Conservation (phyloP, 148 eudicot genomes). For the Simmondsia chinensis region DNA sequence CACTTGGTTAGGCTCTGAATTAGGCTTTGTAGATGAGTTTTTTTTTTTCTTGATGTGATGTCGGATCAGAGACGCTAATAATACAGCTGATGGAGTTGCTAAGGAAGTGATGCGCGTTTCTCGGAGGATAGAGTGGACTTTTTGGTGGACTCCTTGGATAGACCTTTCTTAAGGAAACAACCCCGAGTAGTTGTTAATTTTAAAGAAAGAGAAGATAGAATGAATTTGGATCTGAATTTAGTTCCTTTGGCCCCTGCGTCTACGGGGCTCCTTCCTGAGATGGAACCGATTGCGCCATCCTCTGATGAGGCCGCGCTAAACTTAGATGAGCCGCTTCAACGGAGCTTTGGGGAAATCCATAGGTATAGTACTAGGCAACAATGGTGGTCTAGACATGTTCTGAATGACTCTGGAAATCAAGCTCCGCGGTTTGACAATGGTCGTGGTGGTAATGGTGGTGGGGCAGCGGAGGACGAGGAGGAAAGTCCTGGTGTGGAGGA, state of each 20-base stretch:
- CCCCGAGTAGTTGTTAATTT: no score
- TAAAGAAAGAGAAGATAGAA: constrained; percentile 32
- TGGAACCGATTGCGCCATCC: constrained; percentile 23
- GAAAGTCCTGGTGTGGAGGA: constrained; percentile 53
- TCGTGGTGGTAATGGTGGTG: constrained; percentile 21
- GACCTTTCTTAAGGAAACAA: no score
- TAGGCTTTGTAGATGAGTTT: no score
- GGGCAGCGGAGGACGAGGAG: constrained; percentile 53
- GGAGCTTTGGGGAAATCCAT: constrained; percentile 30
- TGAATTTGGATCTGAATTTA: constrained; percentile 90
- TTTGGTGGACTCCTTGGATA: no score
- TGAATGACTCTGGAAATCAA: constrained; percentile 31
- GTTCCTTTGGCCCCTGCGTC: constrained; percentile 45
- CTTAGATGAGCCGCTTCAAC: constrained; percentile 43
- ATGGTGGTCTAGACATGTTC: constrained; percentile 45
- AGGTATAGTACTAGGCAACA: constrained; percentile 46
- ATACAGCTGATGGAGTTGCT: no score
- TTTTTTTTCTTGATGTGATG: no score
- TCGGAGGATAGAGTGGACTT: no score
- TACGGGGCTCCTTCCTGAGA: constrained; percentile 21
- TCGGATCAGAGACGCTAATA: no score
- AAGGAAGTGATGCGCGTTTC: no score
- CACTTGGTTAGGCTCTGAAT: no score
- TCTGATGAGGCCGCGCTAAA: constrained; percentile 24
- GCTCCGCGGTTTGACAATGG: constrained; percentile 22